phyloP scores from a whole-genome alignment of 2,329 filamentous ascomycete genomes.

The Sordariomycetes sp. region DNA sequence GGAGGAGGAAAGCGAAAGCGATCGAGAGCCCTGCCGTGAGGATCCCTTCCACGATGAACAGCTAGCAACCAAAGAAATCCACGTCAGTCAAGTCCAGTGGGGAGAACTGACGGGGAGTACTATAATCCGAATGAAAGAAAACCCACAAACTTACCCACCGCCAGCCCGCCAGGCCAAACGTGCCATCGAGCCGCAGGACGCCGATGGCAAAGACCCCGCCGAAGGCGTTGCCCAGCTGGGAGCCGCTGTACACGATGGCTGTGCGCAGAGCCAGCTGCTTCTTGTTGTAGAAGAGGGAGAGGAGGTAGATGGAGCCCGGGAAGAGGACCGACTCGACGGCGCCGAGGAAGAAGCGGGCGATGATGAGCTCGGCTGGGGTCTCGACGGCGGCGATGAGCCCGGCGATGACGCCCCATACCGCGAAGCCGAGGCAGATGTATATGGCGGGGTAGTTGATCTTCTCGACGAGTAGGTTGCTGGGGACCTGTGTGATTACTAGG shows the following conservation, averaged over 20 bases:
- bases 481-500: too few relatives aligned
- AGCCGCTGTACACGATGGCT: constrained; percentile 20
- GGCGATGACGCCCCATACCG: constrained; percentile 13
- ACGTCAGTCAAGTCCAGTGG: too few relatives aligned
- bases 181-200: constrained; percentile 17
- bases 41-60: constrained; percentile 17
- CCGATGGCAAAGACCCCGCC: constrained; percentile 22
- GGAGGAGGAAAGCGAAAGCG: too few relatives aligned
- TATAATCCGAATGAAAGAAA: too few relatives aligned
- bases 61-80: too few relatives aligned
- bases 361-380: constrained; percentile 24
- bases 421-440: neutral
- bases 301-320: constrained; percentile 29
- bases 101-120: too few relatives aligned
- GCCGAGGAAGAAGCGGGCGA: constrained; percentile 36
- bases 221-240: constrained; percentile 21
- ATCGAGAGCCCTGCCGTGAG: too few relatives aligned
- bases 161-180: constrained; percentile 12
- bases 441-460: neutral
- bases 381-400: constrained; percentile 32
- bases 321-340: constrained; percentile 46
- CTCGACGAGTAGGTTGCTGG: constrained; percentile 22
- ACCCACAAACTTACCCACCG: too few relatives aligned
- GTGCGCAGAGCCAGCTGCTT: constrained; percentile 21
- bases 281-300: too few relatives aligned